phyloP scores from a whole-genome alignment of 2,329 filamentous ascomycete genomes.

The Fusarium neocosmosporiellum region DNA sequence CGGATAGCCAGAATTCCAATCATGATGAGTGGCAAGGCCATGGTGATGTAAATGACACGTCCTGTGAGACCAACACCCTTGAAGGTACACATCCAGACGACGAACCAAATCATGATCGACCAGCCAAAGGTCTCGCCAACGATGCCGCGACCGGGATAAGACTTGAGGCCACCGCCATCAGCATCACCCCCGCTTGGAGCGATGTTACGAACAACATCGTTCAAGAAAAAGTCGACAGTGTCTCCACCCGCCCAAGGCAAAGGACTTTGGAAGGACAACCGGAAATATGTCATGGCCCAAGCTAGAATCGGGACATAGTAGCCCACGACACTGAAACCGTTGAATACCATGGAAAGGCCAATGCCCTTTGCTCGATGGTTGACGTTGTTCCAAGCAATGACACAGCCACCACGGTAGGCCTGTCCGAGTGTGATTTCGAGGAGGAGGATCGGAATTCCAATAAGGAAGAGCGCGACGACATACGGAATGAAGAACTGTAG shows the following conservation, averaged over 20 bases:
- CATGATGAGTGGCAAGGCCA: conserved; percentile 65
- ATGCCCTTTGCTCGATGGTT: conserved; percentile 62
- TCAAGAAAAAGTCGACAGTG: conserved; percentile 35
- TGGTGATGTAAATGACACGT: conserved; percentile 66
- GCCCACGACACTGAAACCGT: conserved; percentile 61
- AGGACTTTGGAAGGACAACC: conserved; percentile 62
- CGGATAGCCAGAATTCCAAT: conserved; percentile 64
- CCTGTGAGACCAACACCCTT: conserved; percentile 65
- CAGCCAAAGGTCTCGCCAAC: conserved; percentile 65
- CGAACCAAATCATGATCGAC: conserved; percentile 65
- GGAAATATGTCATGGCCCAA: conserved; percentile 68
- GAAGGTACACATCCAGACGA: conserved; percentile 68
- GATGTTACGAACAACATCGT: conserved; percentile 51
- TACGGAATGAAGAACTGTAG: conserved; percentile 69
- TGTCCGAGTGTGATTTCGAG: conserved; percentile 75
- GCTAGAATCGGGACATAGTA: conserved; percentile 66
- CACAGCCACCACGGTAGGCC: conserved; percentile 63
- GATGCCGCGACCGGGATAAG: conserved; percentile 56
- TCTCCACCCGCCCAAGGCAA: conserved; percentile 58
- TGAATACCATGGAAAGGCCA: conserved; percentile 61
- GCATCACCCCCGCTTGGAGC: background rate
- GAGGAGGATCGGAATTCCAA: conserved; percentile 64
- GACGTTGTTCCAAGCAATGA: conserved; percentile 62
- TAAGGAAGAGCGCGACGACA: conserved; percentile 50
- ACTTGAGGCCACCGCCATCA: conserved; percentile 14